Base-by-base conservation (phyloP, 2,329 filamentous ascomycete species). In the Exophiala lecanii-corni region DNA sequence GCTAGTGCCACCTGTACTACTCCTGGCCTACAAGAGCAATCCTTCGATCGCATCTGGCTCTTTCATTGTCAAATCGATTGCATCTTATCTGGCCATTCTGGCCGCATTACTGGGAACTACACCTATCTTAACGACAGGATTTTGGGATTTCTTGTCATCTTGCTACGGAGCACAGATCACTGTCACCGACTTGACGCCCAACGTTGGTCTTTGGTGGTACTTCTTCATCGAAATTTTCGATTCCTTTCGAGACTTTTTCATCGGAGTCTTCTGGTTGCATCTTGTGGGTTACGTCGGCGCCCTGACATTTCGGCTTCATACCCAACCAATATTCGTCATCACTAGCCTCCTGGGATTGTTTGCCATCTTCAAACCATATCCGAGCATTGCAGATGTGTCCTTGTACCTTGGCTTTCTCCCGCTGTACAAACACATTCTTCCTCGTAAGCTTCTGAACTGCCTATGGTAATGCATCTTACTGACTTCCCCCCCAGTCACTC, bases 191-290 rank as follows among this genome's bases (percentile, higher is more conserved):
- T 74, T 98, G 30, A 94, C 91, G 0, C 92, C 92, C 9, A 98
- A 97, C 54, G 85, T 94, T 20, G 92, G 92, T 1, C 74, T 98
- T 1, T 98, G 92, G 92, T 98, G 92, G 92, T 98, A 98, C 67
- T 98, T 98, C 69, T 97, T 98, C 62, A 94, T 94, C 55, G 91
- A 98, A 62, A 98, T 98, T 81, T 98, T 98, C 63, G 92, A 98
- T 67, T 91, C 89, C 1, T 98, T 98, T 75, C 79, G 92, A 28
- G 83, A 85, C 56, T 98, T 98, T 73, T 98, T 97, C 74, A 78
- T 98, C 2, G 92, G 86, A 41, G 89, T 98, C 36, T 98, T 98
- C 70, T 97, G 94, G 89, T 76, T 98, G 48, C 92, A 98, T 62
- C 79, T 97, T 45, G 81, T 85, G 1, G 84, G 86, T 28, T 98